phyloP scores from a whole-genome alignment of 1,284 basidiomycete genomes.

The Grifola frondosa region DNA sequence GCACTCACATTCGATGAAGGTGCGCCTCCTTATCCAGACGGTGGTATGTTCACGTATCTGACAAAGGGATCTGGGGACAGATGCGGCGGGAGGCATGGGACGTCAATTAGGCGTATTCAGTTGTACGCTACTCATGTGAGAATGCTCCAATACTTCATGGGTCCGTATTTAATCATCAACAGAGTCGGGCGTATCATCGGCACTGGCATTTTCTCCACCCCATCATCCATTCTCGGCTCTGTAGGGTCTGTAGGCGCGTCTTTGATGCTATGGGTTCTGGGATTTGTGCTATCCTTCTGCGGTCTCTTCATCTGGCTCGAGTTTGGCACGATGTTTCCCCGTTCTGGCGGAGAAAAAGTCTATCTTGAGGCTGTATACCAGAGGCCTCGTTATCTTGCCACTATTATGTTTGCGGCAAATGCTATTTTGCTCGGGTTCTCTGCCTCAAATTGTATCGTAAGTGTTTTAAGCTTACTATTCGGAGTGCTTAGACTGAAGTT shows the following conservation, averaged over 20 bases:
- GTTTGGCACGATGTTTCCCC: constrained; percentile 61
- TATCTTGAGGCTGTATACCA: constrained; percentile 73
- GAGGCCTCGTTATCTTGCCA: constrained; percentile 58
- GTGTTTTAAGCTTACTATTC: constrained; percentile 11
- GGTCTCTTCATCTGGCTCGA: constrained; percentile 73
- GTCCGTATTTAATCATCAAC: no score
- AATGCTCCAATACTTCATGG: no score
- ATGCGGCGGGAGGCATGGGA: constrained; percentile 32
- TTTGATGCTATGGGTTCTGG: constrained; percentile 70
- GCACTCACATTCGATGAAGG: constrained; percentile 9
- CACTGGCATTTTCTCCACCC: constrained; percentile 65
- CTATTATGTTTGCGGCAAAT: constrained; percentile 60
- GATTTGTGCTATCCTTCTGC: constrained; percentile 58
- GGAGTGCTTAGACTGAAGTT: not conserved
- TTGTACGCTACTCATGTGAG: constrained; percentile 32
- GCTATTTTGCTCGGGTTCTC: constrained; percentile 61
- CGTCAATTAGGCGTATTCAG: constrained; percentile 33
- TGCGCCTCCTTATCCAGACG: no score
- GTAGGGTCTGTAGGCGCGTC: constrained; percentile 66
- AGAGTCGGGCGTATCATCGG: constrained; percentile 57
- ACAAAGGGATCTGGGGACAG: constrained; percentile 11
- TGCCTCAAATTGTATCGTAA: constrained; percentile 56
- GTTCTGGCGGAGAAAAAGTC: constrained; percentile 71
- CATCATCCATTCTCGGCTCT: constrained; percentile 58
- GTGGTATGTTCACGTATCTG: not conserved